Base-by-base conservation (phyloP, 148 eudicot genomes). In the Rhododendron molle region DNA sequence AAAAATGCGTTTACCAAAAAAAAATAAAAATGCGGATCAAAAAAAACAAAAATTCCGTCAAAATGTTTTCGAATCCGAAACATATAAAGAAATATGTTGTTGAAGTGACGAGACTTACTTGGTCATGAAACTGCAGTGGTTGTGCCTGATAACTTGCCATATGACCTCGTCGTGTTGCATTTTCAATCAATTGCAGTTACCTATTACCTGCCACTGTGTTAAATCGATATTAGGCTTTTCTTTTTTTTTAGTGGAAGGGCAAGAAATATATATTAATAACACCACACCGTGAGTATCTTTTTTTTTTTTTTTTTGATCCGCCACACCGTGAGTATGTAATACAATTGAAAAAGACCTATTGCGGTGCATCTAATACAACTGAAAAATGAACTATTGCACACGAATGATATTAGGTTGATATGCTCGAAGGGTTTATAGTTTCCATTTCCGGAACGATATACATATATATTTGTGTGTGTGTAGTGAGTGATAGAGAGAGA, bases 151-250 rank as follows among this genome's bases (percentile, higher is more conserved):
- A 56, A 97, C 94, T 87, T 97, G 98, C 98, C 99, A 97, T 80
- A 97, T 94, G 72, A 97, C 96, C 86, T 97, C 98, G 90, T 97
- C 98, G 90, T 95, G 97, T 90, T 97, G 99, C 99, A 97, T 97
- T 87, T 92, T 89, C 30, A 21, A 13, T 85, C 65, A 72, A 76
- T 46, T n/a, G 11, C 89, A 78, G 71, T 28, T 13, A 54, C 82
- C 85, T 44, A 77, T 23, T 43, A 32, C 28, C 28, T 16, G 62
- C 32, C 23, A 23, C 71, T n/a, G 12, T 65, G 30, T 65, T 62
- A 10, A n/a, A 23, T 62, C 30, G 30, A 23, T n/a, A n/a, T 62
- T 62, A 8, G 3, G 71, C 1, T 5, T 54, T 54, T 54, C 23
- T 2, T 11, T 54, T 52, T 52, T 18, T 54, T 15, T 18, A 54